Percentiles rank a stretch among this genome's conserved stretches.
phyloP scores from a whole-genome alignment of 345 rosid genomes.

The Linum lewisii region DNA sequence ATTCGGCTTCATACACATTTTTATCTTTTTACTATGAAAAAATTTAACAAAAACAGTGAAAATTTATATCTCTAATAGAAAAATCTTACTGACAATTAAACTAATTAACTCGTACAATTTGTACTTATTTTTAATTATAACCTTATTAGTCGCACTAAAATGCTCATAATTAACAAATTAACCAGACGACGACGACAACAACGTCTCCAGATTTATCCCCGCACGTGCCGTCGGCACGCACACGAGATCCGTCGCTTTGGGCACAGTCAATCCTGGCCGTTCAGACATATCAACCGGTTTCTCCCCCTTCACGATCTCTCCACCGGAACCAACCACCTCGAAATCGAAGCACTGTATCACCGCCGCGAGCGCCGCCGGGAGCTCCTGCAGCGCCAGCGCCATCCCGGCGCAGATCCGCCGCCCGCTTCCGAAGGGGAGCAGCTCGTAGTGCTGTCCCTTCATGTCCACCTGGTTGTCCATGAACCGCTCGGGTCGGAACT shows the following conservation, averaged over 20 bases:
- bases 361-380: conserved; percentile 22
- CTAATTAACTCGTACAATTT: too few species aligned
- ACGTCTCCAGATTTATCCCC: too few species aligned
- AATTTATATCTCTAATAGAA: too few species aligned
- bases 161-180: too few species aligned
- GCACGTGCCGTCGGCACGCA: conserved; percentile 23
- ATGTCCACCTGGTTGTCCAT: conserved; percentile 16
- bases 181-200: too few species aligned
- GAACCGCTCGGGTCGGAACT: conserved; percentile 34
- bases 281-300: conserved; percentile 25
- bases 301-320: not conserved
- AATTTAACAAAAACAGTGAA: too few species aligned
- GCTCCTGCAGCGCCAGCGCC: conserved; percentile 32
- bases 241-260: conserved; percentile 27
- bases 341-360: conserved; percentile 43
- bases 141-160: too few species aligned
- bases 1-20: too few species aligned
- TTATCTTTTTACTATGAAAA: too few species aligned
- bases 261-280: conserved; percentile 35
- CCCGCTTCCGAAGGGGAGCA: conserved; percentile 42
- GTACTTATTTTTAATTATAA: too few species aligned
- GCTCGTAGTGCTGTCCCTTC: conserved; percentile 27
- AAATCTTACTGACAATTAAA: too few species aligned
- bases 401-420: conserved; percentile 42
- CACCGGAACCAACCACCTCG: conserved; percentile 8